A percentile compares a stretch with the other conserved stretches of the same genome.
Evolutionary conservation across 176 grass and related monocot genomes (phyloP).

Genomic region (Luzula sylvatica): DNA sequence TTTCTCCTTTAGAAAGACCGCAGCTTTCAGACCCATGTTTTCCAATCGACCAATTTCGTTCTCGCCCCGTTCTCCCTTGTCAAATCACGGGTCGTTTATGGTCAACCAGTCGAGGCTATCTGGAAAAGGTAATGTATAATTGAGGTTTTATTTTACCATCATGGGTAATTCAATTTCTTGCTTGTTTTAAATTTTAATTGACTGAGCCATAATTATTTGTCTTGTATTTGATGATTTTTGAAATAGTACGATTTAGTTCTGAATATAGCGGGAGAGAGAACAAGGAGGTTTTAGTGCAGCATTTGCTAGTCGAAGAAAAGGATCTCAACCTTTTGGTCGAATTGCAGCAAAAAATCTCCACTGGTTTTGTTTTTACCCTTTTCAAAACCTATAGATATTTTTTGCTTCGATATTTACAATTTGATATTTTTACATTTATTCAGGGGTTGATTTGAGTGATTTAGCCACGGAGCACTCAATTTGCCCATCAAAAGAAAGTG

Average conservation of each 20-base stretch:
- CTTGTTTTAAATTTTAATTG: background rate
- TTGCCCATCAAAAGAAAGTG: conserved; percentile 94
- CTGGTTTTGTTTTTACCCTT: conserved; percentile 25
- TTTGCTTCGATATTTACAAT: background rate
- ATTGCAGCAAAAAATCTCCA: conserved; percentile 59
- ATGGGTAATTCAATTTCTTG: background rate
- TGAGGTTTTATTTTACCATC: background rate
- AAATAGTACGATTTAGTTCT: conserved; percentile 47
- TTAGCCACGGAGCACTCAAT: conserved; percentile 77
- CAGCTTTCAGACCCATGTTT: conserved; percentile 20
- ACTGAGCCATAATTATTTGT: background rate
- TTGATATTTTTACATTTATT: background rate
- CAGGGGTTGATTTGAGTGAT: conserved; percentile 87
- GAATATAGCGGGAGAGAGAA: conserved; percentile 38
- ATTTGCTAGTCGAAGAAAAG: conserved; percentile 77
- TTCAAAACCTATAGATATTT: background rate
- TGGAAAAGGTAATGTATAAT: conserved; percentile 30
- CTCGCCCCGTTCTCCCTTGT: background rate
- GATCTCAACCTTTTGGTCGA: conserved; percentile 74
- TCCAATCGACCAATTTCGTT: conserved; percentile 14
- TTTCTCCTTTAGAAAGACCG: conserved; percentile 18
- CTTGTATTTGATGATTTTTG: conserved; percentile 1
- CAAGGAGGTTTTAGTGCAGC: conserved; percentile 84
- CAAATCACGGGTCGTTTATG: conserved; percentile 15
- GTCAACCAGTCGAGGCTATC: conserved; percentile 3